These are phyloP conservation scores for Glutinoglossum americanum DNA, from an alignment of 495 filamentous ascomycete species.

Conservation along the genomic window DNA sequence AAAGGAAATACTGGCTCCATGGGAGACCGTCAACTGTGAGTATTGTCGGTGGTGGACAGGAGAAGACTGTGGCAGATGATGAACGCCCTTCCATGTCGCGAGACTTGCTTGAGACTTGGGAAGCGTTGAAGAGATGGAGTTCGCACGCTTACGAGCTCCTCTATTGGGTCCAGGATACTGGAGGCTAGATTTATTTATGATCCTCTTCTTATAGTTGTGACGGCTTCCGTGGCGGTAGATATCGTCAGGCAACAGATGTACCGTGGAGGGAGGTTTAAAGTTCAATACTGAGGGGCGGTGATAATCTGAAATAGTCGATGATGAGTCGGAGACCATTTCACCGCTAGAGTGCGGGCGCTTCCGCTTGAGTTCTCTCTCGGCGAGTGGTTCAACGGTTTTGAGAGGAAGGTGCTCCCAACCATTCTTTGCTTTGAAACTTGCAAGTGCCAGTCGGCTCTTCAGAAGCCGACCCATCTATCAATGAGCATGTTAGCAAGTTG, in stretches of 20 bases:
- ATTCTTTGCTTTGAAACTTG: constrained; percentile 89
- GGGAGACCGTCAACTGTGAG: constrained; percentile 36
- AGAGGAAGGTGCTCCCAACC: constrained; percentile 64
- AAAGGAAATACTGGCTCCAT: constrained; percentile 44
- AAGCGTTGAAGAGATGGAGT: constrained; percentile 38
- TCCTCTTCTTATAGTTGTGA: constrained; percentile 31
- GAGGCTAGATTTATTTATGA: constrained; percentile 23
- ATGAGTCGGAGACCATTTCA: constrained; percentile 56
- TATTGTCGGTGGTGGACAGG: constrained; percentile 47
- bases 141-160: constrained; percentile 39
- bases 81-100: constrained; percentile 49
- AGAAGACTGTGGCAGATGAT: constrained; percentile 62
- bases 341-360: constrained; percentile 37
- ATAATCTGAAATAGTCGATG: constrained; percentile 44
- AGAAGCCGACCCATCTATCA: constrained; percentile 74
- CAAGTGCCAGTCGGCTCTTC: constrained; percentile 80
- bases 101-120: constrained; percentile 27
- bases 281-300: constrained; percentile 29
- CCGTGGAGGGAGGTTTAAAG: constrained; percentile 43
- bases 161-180: constrained; percentile 21
- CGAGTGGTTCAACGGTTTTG: constrained; percentile 47
- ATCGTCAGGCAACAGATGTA: constrained; percentile 47
- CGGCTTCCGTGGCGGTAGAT: constrained; percentile 32
- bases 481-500: background rate
- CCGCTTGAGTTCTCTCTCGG: constrained; percentile 50